Conservation (phyloP, 106 monocot species). For the Phalaenopsis aphrodite region DNA sequence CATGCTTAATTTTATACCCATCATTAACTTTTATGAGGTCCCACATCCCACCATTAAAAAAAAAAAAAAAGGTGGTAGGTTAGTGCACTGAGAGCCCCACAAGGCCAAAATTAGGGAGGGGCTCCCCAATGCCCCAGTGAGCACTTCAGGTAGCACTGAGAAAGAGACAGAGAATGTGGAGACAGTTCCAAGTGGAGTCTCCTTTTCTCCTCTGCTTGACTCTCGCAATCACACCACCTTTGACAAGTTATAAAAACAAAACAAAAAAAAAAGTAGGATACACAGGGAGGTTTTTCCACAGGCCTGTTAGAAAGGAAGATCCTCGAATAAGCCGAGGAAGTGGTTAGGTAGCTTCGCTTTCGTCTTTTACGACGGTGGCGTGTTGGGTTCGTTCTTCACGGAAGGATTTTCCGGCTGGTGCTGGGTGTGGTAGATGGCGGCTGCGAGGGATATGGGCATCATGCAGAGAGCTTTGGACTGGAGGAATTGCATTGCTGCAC, state of each 20-base stretch:
- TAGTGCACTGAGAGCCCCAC: conserved; percentile 46
- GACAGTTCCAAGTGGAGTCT: conserved; percentile 21
- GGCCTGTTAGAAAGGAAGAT: too few relatives aligned
- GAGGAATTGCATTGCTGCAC: conserved; percentile 62
- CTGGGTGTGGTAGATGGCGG: conserved; percentile 44
- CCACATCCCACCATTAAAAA: conserved; percentile 41
- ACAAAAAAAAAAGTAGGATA: conserved; percentile 1
- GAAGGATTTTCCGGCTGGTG: conserved; percentile 23
- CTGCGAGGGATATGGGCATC: conserved; percentile 54
- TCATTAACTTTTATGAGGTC: conserved; percentile 31
- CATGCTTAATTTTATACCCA: conserved; percentile 17
- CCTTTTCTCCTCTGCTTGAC: conserved; percentile 13
- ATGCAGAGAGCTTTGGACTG: conserved; percentile 62
- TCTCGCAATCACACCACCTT: conserved; percentile 18
- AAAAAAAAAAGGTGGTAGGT: conserved; percentile 27
- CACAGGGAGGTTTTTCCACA: too few relatives aligned
- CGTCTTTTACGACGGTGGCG: conserved; percentile 22
- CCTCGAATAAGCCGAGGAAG: background rate
- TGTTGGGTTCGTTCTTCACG: conserved; percentile 51
- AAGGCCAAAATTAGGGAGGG: conserved; percentile 20
- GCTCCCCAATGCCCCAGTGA: conserved; percentile 17
- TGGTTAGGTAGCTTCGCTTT: background rate
- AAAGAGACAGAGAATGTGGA: conserved; percentile 16
- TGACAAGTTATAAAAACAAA: conserved; percentile 27
- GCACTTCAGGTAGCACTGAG: conserved; percentile 8